phyloP scores from a whole-genome alignment of 2,329 filamentous ascomycete genomes.

The Fusarium xylarioides region DNA sequence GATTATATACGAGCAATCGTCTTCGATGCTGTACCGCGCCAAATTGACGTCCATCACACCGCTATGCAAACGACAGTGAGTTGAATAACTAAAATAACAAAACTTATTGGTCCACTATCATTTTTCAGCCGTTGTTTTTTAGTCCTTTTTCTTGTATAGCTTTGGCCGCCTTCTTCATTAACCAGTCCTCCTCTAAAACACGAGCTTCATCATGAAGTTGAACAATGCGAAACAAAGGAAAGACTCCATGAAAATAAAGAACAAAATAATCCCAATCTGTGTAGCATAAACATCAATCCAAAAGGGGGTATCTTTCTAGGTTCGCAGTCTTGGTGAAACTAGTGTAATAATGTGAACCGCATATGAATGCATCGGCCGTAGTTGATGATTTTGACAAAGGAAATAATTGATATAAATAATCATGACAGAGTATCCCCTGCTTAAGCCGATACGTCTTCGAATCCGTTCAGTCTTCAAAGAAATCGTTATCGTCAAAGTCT shows the following conservation, averaged over 20 bases:
- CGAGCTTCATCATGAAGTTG: conserved; percentile 5
- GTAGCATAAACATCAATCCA: conserved; percentile 46
- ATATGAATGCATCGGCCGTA: conserved; percentile 38
- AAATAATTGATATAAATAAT: conserved; percentile 30
- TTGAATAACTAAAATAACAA: conserved; percentile 17
- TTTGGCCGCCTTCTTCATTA: conserved; percentile 8
- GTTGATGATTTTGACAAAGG: conserved; percentile 42
- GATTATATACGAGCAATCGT: conserved; percentile 39
- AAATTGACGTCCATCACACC: conserved; percentile 27
- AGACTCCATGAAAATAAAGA: conserved; percentile 13
- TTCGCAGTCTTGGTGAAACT: conserved; percentile 47
- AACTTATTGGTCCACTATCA: conserved; percentile 16
- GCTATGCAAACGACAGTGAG: conserved; percentile 37
- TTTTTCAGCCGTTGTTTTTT: conserved; percentile 4
- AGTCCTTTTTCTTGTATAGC: conserved; percentile 5
- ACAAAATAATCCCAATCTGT: conserved; percentile 40
- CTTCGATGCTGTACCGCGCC: conserved; percentile 7
- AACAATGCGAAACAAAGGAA: conserved; percentile 27
- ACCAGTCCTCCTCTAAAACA: background rate
- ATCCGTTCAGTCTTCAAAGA: conserved; percentile 58
- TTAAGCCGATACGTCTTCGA: background rate
- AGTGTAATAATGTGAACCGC: conserved; percentile 40
- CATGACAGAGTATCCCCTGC: conserved; percentile 10
- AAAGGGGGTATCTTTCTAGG: conserved; percentile 55
- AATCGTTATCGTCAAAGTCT: conserved; percentile 68